Base-by-base conservation (phyloP, 331 rosid genomes). In the Stylosanthes scabra region DNA sequence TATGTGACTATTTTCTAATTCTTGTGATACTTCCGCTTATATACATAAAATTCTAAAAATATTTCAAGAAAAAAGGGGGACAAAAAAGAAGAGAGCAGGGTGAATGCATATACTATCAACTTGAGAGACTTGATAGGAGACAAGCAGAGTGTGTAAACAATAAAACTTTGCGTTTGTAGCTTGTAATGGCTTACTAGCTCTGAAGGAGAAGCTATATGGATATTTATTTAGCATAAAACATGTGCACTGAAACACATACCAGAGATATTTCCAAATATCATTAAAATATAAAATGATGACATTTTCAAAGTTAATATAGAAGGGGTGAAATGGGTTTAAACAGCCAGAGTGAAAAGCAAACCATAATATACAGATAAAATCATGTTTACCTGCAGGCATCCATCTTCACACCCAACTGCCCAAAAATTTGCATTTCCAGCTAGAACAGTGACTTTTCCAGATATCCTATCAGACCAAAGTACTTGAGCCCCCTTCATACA, bases 401-500 rank as follows among this genome's bases (percentile, higher is more conserved):
- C 99, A 88, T 95, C 99, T 68, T 91, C 97, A 87, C 97, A 91
- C 63, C 99, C 99, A 65, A 91, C 96, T 16, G 93, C 96, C 99
- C 97, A 95, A 74, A 95, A 90, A 78, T 95, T 95, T 49, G 87
- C 82, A 76, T 95, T 92, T 75, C 99, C 99, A 64, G 97, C 97
- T 75, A 95, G 84, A 76, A 95, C 99, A 44, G 93, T 90, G 88
- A 95, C 97, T 78, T 92, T 92, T 72, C 92, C 99, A 2, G 92
- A 83, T 65, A 95, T 88, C 83, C 97, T 87, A 83, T 95, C 99
- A 59, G 97, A 91, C 99, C 99, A 95, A 70, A 95, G 91, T 65
- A 78, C 86, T 58, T 78, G 80, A 44, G 83, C 56, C 40, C 96
- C 97, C 82, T 73, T 88, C 2, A 82, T 77, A 85, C 99, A 91